Evolutionary conservation across 2,329 filamentous ascomycete genomes (phyloP), one percentile per base, ranked within the genome.

Genomic region (Phialophora macrospora): DNA sequence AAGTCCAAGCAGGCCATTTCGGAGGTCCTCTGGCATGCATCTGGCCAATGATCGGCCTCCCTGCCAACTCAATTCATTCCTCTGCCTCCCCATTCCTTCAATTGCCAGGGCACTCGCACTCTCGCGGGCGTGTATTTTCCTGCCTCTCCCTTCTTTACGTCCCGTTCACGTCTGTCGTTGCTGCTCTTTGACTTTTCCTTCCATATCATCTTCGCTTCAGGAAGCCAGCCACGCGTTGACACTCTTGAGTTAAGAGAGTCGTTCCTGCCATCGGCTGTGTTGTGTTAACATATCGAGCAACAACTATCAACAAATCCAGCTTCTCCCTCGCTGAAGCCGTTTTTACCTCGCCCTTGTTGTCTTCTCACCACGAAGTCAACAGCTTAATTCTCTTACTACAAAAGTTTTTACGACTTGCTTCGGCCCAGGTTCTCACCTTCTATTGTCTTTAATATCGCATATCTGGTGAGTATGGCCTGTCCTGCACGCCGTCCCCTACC

Each of bases 81-180:
- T 46, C 32, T n/a, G 20, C 20, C 59, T 64, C 55, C 51, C 60
- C 60, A 41, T 60, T 51, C 55, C 55, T 62, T 60, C 63, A 57
- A 60, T 64, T 57, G 30, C 58, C 66, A 56, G 49, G 17, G 28
- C 24, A 17, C 51, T 32, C 51, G 22, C 51, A 62, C 41, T 63
- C 58, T 60, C 60, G 20, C 58, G 8, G 14, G 58, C 58, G 58
- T 60, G 46, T 68, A 60, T 64, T 68, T 72, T 66, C 55, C 65
- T 67, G 64, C 68, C 67, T 74, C 75, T 77, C 76, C 74, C 69
- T 69, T 75, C 74, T 72, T 74, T 74, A 44, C 38, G 70, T 64
- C 68, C 68, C 68, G 69, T 69, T 58, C 69, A 44, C 60, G 28
- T 41, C 71, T 73, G 70, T 71, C 64, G 70, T 68, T 77, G 74